phyloP scores from a whole-genome alignment of 2,329 filamentous ascomycete species.

The Rhynchosporium secalis region DNA sequence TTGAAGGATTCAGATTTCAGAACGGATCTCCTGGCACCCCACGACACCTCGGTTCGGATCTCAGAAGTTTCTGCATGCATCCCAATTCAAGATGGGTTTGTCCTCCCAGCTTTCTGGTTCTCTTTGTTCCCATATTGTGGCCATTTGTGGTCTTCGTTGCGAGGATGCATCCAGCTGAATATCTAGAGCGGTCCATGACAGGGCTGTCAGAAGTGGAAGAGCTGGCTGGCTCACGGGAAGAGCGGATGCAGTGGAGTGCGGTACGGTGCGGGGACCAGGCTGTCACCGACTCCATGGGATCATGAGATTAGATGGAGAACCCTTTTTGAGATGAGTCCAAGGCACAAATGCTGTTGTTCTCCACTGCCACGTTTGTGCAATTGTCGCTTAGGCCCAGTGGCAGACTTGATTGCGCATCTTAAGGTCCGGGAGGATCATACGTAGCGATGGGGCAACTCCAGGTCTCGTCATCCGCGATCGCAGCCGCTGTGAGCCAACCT shows the following conservation, averaged over 20 bases:
- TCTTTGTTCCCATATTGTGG: slow-evolving; percentile 1
- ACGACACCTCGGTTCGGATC: slow-evolving; percentile 6
- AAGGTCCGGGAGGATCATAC: not conserved
- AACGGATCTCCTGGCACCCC: slow-evolving; percentile 6
- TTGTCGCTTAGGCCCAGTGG: slow-evolving; percentile 2
- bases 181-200: slow-evolving; percentile 17
- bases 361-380: slow-evolving; percentile 1
- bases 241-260: slow-evolving; percentile 10
- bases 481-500: not conserved
- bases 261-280: slow-evolving; percentile 9
- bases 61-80: slow-evolving; percentile 11
- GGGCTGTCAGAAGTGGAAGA: not conserved
- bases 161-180: slow-evolving; percentile 15
- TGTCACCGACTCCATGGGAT: slow-evolving; percentile 15
- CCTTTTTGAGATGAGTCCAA: not conserved
- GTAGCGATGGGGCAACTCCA: not conserved
- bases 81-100: not conserved
- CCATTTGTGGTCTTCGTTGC: slow-evolving; percentile 13
- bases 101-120: not conserved
- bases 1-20: not conserved
- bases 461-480: not conserved
- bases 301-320: not conserved
- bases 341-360: not conserved
- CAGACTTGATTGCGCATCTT: slow-evolving; percentile 18
- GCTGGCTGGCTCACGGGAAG: slow-evolving; percentile 1